Percentiles rank a stretch among this genome's conserved stretches.
These are phyloP conservation scores for Cordyceps cateniannulata DNA, from an alignment of 2,329 filamentous ascomycete genomes.

Conservation along the genomic window DNA sequence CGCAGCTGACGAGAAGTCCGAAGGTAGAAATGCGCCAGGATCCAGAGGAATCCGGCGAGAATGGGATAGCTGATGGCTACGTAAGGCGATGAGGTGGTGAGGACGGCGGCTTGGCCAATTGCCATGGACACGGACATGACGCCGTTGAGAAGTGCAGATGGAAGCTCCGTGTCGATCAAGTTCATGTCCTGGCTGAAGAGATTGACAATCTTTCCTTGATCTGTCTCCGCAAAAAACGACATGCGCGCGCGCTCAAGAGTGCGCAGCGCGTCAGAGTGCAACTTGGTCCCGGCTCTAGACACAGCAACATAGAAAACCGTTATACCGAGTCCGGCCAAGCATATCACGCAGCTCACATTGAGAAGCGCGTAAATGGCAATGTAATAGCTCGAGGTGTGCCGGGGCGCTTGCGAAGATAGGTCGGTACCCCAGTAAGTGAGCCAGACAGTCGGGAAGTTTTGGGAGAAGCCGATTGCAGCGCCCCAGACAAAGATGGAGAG, in stretches of 20 bases:
- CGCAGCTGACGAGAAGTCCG: constrained; percentile 30
- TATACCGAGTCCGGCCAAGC: constrained; percentile 11
- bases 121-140: constrained; percentile 33
- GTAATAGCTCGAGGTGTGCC: constrained; percentile 22
- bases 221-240: constrained; percentile 37
- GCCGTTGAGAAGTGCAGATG: constrained; percentile 24
- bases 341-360: too few species aligned
- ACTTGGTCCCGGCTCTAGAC: constrained; percentile 27
- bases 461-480: constrained; percentile 20
- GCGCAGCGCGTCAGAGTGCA: constrained; percentile 29
- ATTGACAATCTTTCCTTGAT: constrained; percentile 35
- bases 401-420: constrained; percentile 19
- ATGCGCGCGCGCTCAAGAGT: too few species aligned
- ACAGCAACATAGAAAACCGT: constrained; percentile 19
- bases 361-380: constrained; percentile 25
- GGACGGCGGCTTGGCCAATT: constrained; percentile 41
- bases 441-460: constrained; percentile 30
- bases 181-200: constrained; percentile 40
- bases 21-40: constrained; percentile 15
- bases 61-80: constrained; percentile 45
- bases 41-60: constrained; percentile 42
- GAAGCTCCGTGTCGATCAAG: constrained; percentile 34
- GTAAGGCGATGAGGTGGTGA: constrained; percentile 36
- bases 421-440: constrained; percentile 37
- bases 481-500: constrained; percentile 17